Percentiles rank a stretch among this genome's conserved stretches.
Conservation (phyloP, 2,329 filamentous ascomycete genomes). For the Chaetomium sp. region DNA sequence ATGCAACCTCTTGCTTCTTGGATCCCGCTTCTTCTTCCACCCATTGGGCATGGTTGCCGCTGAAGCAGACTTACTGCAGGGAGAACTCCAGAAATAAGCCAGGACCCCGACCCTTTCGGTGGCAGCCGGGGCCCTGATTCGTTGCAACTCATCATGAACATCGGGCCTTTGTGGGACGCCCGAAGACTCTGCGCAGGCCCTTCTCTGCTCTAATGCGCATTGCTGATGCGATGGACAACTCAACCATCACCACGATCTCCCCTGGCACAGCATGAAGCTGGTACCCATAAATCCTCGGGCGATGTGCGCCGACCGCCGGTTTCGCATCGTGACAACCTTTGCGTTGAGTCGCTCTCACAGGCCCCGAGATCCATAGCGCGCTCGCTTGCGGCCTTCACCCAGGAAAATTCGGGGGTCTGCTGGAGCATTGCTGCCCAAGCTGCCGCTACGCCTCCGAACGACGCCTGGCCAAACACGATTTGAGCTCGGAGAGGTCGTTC, state of each 20-base stretch:
- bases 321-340: slow-evolving; percentile 37
- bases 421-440: slow-evolving; percentile 49
- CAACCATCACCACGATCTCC: slow-evolving; percentile 27
- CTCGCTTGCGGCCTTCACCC: slow-evolving; percentile 35
- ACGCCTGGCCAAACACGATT: slow-evolving; percentile 40
- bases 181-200: neutral
- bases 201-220: slow-evolving; percentile 28
- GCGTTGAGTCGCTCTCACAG: slow-evolving; percentile 32
- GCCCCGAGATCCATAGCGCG: neutral
- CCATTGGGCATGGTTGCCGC: slow-evolving; percentile 43
- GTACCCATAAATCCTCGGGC: slow-evolving; percentile 34
- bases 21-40: slow-evolving; percentile 24
- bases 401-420: slow-evolving; percentile 38
- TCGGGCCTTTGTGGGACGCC: slow-evolving; percentile 23
- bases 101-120: slow-evolving; percentile 13
- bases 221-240: slow-evolving; percentile 34
- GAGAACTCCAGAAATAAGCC: slow-evolving; percentile 10
- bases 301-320: slow-evolving; percentile 34
- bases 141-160: slow-evolving; percentile 25
- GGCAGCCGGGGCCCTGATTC: slow-evolving; percentile 31
- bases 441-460: slow-evolving; percentile 39
- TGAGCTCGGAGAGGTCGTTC: slow-evolving; percentile 27
- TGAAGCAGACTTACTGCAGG: slow-evolving; percentile 10
- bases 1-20: slow-evolving; percentile 14
- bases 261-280: slow-evolving; percentile 37